phyloP scores from a whole-genome alignment of 768 basidiomycete genomes.

The Mycena olivaceomarginata region DNA sequence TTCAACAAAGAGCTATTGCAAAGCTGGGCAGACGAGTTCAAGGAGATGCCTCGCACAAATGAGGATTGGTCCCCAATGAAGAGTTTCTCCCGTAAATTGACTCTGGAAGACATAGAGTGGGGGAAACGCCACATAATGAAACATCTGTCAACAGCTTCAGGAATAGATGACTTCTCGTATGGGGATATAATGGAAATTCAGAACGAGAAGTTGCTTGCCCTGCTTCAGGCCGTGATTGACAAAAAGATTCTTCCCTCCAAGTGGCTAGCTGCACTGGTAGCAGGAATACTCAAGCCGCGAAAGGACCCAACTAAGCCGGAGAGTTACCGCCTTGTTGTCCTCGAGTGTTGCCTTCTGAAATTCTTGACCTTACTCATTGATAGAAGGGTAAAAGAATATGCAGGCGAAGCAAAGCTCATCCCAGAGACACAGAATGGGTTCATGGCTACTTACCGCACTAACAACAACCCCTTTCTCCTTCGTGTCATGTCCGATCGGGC shows the following conservation, averaged over 20 bases:
- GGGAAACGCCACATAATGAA: background rate
- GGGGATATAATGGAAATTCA: no score
- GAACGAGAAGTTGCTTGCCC: no score
- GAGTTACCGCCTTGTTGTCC: constrained; percentile 5
- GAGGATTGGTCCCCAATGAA: constrained; percentile 10
- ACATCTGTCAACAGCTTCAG: background rate
- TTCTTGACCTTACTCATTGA: constrained; percentile 9
- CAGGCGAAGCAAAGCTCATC: background rate
- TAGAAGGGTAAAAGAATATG: background rate
- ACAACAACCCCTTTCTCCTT: background rate
- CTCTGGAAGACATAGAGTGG: constrained; percentile 3
- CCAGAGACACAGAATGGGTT: no score
- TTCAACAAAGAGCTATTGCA: constrained; percentile 28
- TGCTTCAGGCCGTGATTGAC: no score
- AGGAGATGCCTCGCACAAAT: constrained; percentile 18
- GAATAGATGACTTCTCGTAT: constrained; percentile 13
- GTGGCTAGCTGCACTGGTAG: background rate
- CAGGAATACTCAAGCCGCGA: no score
- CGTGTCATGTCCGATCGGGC: background rate
- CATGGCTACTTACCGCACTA: background rate
- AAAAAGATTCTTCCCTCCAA: no score
- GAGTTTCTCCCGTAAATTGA: constrained; percentile 12
- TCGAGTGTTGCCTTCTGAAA: constrained; percentile 7
- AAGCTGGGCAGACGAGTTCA: background rate
- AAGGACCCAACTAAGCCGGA: constrained; percentile 1